phyloP scores from a whole-genome alignment of 805 yeast genomes.

The Ogataea corticis region DNA sequence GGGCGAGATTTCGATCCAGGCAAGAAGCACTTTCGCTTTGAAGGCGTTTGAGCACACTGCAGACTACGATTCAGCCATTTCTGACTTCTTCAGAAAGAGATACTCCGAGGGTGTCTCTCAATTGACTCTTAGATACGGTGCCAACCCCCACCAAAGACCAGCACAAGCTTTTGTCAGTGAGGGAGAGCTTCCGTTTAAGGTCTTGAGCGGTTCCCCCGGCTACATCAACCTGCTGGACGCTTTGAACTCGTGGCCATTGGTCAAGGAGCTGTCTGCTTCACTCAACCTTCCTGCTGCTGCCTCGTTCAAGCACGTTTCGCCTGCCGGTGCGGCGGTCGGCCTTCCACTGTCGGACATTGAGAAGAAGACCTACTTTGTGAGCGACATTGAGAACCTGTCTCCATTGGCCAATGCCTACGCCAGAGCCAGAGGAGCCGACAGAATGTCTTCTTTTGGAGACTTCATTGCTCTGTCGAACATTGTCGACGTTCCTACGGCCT shows the following conservation, averaged over 20 bases:
- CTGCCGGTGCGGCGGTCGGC: slow-evolving; percentile 99
- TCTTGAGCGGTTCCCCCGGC: slow-evolving; percentile 93
- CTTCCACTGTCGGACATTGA: slow-evolving; percentile 87
- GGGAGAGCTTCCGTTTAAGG: slow-evolving; percentile 92
- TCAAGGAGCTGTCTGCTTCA: slow-evolving; percentile 92
- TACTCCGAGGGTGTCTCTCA: slow-evolving; percentile 88
- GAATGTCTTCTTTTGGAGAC: slow-evolving; percentile 99
- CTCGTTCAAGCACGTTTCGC: slow-evolving; percentile 97
- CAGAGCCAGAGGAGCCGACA: slow-evolving; percentile 99
- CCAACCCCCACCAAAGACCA: slow-evolving; percentile 99
- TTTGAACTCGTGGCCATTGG: slow-evolving; percentile 97
- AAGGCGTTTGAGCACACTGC: slow-evolving; percentile 99
- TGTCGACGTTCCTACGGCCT: slow-evolving; percentile 95
- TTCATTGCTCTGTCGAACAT: slow-evolving; percentile 96
- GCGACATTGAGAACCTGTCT: slow-evolving; percentile 90
- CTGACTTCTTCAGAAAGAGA: slow-evolving; percentile 97
- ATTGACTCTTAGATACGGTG: slow-evolving; percentile 95
- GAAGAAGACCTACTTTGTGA: slow-evolving; percentile 93
- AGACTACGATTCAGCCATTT: slow-evolving; percentile 91
- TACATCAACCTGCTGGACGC: slow-evolving; percentile 97
- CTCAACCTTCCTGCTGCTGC: slow-evolving; percentile 98
- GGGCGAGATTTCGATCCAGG: slow-evolving; percentile 70
- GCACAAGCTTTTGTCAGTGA: slow-evolving; percentile 92
- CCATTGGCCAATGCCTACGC: slow-evolving; percentile 98
- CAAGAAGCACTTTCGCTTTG: slow-evolving; percentile 83